Evolutionary conservation across 2,329 filamentous ascomycete genomes (phyloP), one percentile per base, ranked within the genome.

Genomic region (Aplosporella prunicola): DNA sequence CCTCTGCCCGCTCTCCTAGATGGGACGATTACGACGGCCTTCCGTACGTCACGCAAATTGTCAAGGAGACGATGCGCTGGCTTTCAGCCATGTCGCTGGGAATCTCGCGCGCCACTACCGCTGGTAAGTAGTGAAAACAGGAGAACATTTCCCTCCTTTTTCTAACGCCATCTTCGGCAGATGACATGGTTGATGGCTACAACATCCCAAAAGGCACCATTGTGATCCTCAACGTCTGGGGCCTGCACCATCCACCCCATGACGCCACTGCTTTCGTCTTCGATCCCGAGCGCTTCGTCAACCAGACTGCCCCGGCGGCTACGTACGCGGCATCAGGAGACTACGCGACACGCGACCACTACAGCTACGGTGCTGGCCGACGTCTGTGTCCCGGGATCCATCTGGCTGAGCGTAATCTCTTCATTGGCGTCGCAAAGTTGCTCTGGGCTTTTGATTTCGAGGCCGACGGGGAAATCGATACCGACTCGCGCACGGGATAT

Each of bases 101-200:
- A 2, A 31, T 53, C 0, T 63, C 66, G 0, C 65, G 70, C 31
- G 64, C 66, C 30, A 61, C 61, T 0, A 60, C 58, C 20, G 36
- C 44, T 48, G 32, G 32, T 35, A 35, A n/a, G n/a, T n/a, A n/a
- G n/a, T n/a, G n/a, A n/a, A n/a, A n/a, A n/a, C n/a, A n/a, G n/a
- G n/a, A n/a, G n/a, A n/a, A n/a, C n/a, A n/a, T n/a, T n/a, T n/a
- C n/a, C n/a, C n/a, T n/a, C n/a, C n/a, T n/a, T n/a, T 11, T 23
- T 33, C 13, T 4, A 4, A 27, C 1, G 26, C 35, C 7, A 26
- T 39, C 2, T 32, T 30, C 8, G 32, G 24, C 9, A 39, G 63
- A 68, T 33, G 60, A 63, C 35, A 51, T 45, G 43, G 53, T 62
- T 31, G 56, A 60, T 30, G 64, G 61, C 10, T 60, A 58, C 14